Base-by-base conservation (phyloP, 805 yeast genomes). In the Candida sakaeoensis region DNA sequence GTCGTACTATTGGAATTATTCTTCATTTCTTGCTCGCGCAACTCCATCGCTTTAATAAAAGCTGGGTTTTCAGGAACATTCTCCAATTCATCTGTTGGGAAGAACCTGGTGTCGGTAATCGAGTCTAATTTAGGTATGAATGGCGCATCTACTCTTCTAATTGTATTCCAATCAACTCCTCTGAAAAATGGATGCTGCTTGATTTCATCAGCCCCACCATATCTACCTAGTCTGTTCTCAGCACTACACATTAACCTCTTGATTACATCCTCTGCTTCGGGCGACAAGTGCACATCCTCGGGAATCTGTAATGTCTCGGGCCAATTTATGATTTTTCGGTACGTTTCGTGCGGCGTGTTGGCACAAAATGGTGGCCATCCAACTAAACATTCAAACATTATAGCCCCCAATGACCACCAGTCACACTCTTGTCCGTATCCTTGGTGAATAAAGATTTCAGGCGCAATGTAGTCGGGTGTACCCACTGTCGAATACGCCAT, bases 321-420 rank as follows among this genome's bases (percentile, higher is more conserved):
- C 90, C 95, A 89, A 60, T 86, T 86, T 57, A 89, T 72, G 53
- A 89, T 89, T 74, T 90, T 89, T 41, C 90, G 75, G 61, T 89
- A 89, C 0, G 97, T 89, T 51, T 89, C 97, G 45, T 87, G 95
- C 8, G 96, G 95, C 8, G 95, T 85, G 54, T 89, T 96, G 0
- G 93, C 82, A 65, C 96, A 89, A 61, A 89, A 89, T 34, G 97
- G 97, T 18, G 97, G 96, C 95, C 96, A 89, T 23, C 97, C 97
- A 44, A 89, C 85, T 46, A 89, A 68, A 67, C 97, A 89, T 71
- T 89, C 97, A 62, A 84, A 89, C 97, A 89, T 90, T 56, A 89
- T 89, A 1, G 96, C 95, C 22, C 97, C 97, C 33, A 89, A 65
- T 7, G 95, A 85, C 97, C 97, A 89, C 97, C 97, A 89, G 61